Base-by-base conservation (phyloP, 768 basidiomycete genomes). In the Agaricus blazei region DNA sequence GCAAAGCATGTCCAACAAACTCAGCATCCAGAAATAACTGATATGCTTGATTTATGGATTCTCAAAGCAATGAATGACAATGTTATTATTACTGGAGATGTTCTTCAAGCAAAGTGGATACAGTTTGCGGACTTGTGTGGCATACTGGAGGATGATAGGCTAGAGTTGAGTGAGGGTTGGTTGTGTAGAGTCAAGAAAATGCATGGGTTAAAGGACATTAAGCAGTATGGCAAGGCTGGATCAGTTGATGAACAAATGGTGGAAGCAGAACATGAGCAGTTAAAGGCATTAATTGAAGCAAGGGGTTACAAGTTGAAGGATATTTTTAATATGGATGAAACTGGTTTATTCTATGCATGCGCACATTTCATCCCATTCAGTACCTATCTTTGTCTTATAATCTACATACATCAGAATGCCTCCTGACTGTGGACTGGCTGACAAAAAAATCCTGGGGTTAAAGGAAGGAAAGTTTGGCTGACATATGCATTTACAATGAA, bases 311-410 rank as follows among this genome's bases (percentile, higher is more conserved):
- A 51, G 24, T 36, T 52, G 12, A 29, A 52, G 29, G 64, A 72
- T 52, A 59, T 68, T n/a, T 74, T 67, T 50, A 74, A 73, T 57
- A 61, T 64, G 52, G 70, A 74, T 55, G 65, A 72, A 50, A 65
- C 64, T 0, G 58, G 63, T 0, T 51, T 70, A 0, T 70, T 72
- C 50, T 70, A 64, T 62, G 64, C 9, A 51, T 70, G 60, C 60
- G 37, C 36, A 43, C 38, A 57, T 34, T 24, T 56, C 31, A 23
- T 40, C 46, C 51, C 46, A 36, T 14, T 38, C 48, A 19, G 47
- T 29, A 40, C 15, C n/a, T 9, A 23, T 23, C 45, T n/a, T 11
- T 53, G 14, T 59, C n/a, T 55, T 55, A 26, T 11, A 14, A 26
- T 14, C 34, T 45, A 66, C n/a, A n/a, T n/a, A n/a, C n/a, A n/a